These are phyloP conservation scores for Agaricus blazei DNA, from an alignment of 768 basidiomycete genomes.

Conservation along the genomic window DNA sequence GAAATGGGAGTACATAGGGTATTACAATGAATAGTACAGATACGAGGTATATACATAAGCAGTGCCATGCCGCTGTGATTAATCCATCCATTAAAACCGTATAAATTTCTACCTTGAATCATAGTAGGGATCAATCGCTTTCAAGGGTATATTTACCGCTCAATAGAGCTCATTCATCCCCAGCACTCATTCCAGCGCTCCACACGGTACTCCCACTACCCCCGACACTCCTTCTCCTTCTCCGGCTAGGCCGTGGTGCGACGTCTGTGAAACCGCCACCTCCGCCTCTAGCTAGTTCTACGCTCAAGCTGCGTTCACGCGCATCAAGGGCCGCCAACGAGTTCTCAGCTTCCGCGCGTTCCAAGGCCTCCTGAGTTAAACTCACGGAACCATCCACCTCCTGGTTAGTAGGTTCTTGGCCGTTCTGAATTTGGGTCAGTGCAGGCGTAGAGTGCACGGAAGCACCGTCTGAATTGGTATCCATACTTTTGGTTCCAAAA, in stretches of 20 bases:
- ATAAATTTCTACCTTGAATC: not conserved
- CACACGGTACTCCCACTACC: conserved; percentile 77
- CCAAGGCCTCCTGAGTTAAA: conserved; percentile 71
- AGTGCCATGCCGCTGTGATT: not conserved
- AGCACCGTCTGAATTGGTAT: conserved; percentile 39
- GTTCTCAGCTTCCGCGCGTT: conserved; percentile 75
- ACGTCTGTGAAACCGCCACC: conserved; percentile 80
- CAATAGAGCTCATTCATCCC: conserved; percentile 27
- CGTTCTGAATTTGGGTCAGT: conserved; percentile 18
- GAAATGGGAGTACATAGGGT: conserved; percentile 1
- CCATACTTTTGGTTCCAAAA: conserved; percentile 27
- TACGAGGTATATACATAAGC: conserved; percentile 4
- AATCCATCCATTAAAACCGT: not conserved
- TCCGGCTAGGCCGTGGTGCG: conserved; percentile 47
- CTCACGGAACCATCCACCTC: conserved; percentile 31
- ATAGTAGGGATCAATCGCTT: too few relatives aligned
- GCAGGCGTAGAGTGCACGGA: conserved; percentile 43
- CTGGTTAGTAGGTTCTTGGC: conserved; percentile 21
- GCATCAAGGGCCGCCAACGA: conserved; percentile 75
- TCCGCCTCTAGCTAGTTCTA: conserved; percentile 71
- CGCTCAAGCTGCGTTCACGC: conserved; percentile 66
- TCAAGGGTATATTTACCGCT: not conserved
- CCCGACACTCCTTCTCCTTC: conserved; percentile 53
- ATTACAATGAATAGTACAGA: conserved; percentile 3
- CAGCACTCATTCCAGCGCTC: conserved; percentile 80